phyloP scores from a whole-genome alignment of 306 rosid species.

The Echinosophora koreensis region DNA sequence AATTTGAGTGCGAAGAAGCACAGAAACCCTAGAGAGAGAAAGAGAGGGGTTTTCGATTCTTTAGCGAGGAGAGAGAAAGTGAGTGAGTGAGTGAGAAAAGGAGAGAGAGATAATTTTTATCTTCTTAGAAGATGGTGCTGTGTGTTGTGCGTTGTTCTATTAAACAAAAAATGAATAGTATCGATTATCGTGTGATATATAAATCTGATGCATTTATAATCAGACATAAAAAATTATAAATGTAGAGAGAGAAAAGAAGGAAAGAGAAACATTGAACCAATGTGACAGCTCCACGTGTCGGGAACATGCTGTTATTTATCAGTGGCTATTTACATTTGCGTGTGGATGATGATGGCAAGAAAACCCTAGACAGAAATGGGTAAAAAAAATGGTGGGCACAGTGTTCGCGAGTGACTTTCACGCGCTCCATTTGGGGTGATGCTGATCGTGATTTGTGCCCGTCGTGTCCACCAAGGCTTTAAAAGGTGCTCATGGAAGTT shows the following conservation, averaged over 20 bases:
- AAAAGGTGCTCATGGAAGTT: slow-evolving; percentile 55
- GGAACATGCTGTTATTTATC: slow-evolving; percentile 52
- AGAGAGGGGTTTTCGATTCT: slow-evolving; percentile 44
- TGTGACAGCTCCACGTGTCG: slow-evolving; percentile 32
- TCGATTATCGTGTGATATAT: slow-evolving; percentile 6
- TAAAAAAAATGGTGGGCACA: not conserved
- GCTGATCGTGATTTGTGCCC: slow-evolving; percentile 40
- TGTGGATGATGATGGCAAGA: slow-evolving; percentile 19
- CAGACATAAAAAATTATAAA: slow-evolving; percentile 16
- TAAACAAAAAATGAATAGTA: too few species aligned
- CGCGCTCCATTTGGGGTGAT: slow-evolving; percentile 36
- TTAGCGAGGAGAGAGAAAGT: slow-evolving; percentile 24
- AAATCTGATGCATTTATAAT: slow-evolving; percentile 24
- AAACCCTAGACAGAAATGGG: slow-evolving; percentile 62
- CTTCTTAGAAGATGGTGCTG: slow-evolving; percentile 46
- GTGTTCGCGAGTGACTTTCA: slow-evolving; percentile 45
- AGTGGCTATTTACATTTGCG: slow-evolving; percentile 41
- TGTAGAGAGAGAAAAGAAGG: slow-evolving; percentile 41
- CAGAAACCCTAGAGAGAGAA: slow-evolving; percentile 74
- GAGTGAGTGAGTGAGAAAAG: slow-evolving; percentile 35
- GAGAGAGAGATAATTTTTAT: slow-evolving; percentile 44
- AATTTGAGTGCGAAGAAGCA: slow-evolving; percentile 58
- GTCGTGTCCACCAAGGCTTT: slow-evolving; percentile 60
- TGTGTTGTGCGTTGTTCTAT: not conserved
- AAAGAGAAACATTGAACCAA: slow-evolving; percentile 17